Evolutionary conservation across 371 early-diverging fungal genomes (phyloP).

Genomic region (Mucor sp.): DNA sequence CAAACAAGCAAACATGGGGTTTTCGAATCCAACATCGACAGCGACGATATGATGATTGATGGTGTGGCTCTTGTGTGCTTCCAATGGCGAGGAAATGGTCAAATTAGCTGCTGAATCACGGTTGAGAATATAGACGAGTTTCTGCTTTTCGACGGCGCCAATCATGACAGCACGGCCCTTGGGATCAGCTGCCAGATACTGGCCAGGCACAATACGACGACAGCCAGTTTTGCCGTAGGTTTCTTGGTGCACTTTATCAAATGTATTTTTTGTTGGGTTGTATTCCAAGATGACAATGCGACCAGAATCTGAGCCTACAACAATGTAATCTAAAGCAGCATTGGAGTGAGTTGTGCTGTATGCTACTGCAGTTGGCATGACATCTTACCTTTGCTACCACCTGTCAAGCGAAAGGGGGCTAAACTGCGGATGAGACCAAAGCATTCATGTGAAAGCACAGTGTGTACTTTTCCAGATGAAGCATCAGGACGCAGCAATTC

Average conservation of each 20-base stretch:
- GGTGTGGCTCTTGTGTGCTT: conserved; percentile 86
- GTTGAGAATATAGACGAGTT: conserved; percentile 95
- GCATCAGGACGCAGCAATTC: conserved; percentile 85
- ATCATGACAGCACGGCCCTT: conserved; percentile 97
- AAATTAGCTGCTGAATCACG: conserved; percentile 85
- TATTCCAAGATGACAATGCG: conserved; percentile 92
- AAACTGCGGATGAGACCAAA: conserved; percentile 90
- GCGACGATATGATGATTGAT: conserved; percentile 81
- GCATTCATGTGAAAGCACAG: conserved; percentile 73
- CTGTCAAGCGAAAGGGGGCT: conserved; percentile 74
- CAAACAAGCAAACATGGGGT: conserved; percentile 95
- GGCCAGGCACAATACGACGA: conserved; percentile 91
- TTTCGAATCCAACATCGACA: conserved; percentile 97
- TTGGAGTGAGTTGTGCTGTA: not conserved
- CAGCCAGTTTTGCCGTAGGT: conserved; percentile 95
- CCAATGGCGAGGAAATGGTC: conserved; percentile 95
- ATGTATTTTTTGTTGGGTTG: conserved; percentile 70
- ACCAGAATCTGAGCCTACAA: conserved; percentile 92
- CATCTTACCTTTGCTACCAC: conserved; percentile 68
- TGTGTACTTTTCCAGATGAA: conserved; percentile 79
- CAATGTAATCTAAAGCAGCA: conserved; percentile 75
- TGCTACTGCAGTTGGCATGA: not conserved
- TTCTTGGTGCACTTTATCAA: conserved; percentile 89
- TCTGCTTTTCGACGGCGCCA: conserved; percentile 92
- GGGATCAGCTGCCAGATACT: conserved; percentile 95